Conservation (phyloP, 2,329 filamentous ascomycete genomes). For the Fusarium oxysporum region DNA sequence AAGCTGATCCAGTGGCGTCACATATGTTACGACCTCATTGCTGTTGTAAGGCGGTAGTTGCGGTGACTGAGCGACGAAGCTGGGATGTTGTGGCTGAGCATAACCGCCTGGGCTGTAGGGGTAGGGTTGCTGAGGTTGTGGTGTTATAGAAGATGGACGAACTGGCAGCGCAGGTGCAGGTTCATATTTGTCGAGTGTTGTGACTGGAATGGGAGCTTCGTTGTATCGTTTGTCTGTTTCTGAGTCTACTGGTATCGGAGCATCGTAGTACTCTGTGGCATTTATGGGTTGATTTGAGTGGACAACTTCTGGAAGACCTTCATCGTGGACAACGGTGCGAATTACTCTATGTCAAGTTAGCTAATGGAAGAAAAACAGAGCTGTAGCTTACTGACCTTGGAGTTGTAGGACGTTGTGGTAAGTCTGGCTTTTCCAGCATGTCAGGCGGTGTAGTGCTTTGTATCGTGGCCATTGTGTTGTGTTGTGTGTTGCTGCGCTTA, state of each 20-base stretch:
- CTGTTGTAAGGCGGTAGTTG: neutral
- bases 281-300: neutral
- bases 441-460: neutral
- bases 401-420: neutral
- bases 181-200: neutral
- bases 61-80: neutral
- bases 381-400: neutral
- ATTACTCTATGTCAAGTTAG: conserved; percentile 16
- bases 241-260: conserved; percentile 33
- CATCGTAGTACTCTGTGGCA: conserved; percentile 14
- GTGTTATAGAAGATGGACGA: neutral
- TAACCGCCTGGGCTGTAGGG: neutral
- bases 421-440: neutral
- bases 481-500: neutral
- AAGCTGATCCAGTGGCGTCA: conserved; percentile 39
- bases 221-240: conserved; percentile 18
- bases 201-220: conserved; percentile 15
- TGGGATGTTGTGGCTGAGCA: neutral
- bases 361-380: accelerated
- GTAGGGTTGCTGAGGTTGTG: neutral
- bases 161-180: conserved; percentile 10
- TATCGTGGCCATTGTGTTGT: conserved; percentile 5
- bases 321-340: conserved; percentile 25
- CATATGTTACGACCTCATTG: conserved; percentile 7
- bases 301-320: conserved; percentile 37